These are phyloP conservation scores for Aspergillus conjunctus DNA, from an alignment of 495 filamentous ascomycete species.

Conservation along the genomic window DNA sequence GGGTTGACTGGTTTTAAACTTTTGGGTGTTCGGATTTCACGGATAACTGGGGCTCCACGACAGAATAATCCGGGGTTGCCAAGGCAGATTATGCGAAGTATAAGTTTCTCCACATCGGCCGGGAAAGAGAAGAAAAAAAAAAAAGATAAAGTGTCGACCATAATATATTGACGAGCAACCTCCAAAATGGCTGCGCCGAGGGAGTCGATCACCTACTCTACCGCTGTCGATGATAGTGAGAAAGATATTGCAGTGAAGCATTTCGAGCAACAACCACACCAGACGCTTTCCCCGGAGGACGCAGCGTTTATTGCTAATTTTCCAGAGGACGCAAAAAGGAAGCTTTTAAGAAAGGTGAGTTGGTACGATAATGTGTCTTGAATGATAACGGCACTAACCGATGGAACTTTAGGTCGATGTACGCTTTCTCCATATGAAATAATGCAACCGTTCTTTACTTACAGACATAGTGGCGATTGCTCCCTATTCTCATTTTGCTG, in stretches of 20 bases:
- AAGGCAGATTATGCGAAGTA: not conserved
- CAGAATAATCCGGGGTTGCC: not conserved
- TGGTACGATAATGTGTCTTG: not conserved
- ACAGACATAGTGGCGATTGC: conserved; percentile 1
- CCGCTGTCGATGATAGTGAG: conserved; percentile 6
- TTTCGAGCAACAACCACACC: conserved; percentile 15
- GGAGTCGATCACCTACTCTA: not conserved
- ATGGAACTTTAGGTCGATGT: not conserved
- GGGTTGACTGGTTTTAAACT: not conserved
- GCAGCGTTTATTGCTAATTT: conserved; percentile 20
- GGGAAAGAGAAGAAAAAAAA: not conserved
- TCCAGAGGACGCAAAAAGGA: conserved; percentile 16
- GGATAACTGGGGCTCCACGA: not conserved
- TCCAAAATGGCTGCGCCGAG: not conserved
- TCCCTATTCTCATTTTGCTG: conserved; percentile 4
- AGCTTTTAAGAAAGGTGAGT: conserved; percentile 20
- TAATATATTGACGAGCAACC: too few species aligned
- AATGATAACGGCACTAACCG: not conserved
- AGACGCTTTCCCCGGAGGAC: conserved; percentile 20
- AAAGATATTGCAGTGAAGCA: conserved; percentile 22
- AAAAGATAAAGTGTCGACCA: not conserved
- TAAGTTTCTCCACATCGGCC: not conserved
- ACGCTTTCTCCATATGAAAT: not conserved
- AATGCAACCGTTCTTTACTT: not conserved
- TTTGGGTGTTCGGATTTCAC: not conserved